These are phyloP conservation scores for Cenchrus americanus DNA, from an alignment of 176 grass and related monocot genomes.

Conservation along the genomic window DNA sequence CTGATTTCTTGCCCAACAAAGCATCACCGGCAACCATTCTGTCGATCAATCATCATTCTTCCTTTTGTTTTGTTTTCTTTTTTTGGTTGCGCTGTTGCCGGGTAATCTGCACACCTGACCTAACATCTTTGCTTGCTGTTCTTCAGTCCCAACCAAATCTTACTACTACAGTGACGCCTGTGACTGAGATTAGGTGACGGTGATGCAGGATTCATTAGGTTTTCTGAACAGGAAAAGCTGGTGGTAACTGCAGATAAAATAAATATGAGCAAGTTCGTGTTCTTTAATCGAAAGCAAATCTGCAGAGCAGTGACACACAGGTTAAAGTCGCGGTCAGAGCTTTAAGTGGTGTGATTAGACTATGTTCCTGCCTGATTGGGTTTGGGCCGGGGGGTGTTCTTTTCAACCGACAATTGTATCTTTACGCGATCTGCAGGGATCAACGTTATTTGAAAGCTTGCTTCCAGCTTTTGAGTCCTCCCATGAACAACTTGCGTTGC, in stretches of 20 bases:
- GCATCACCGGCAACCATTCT: conserved; percentile 29
- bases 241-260: neutral
- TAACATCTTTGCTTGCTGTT: conserved; percentile 29
- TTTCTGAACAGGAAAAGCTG: neutral
- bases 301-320: conserved; percentile 10
- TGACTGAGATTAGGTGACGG: conserved; percentile 3
- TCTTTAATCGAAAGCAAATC: conserved; percentile 46
- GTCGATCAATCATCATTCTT: too few relatives aligned
- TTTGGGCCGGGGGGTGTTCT: conserved; percentile 39
- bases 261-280: neutral
- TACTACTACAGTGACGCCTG: conserved; percentile 23
- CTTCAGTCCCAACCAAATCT: conserved; percentile 37
- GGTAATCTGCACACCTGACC: conserved; percentile 35
- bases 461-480: conserved; percentile 42
- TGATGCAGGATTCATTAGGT: neutral
- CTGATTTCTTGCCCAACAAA: conserved; percentile 12
- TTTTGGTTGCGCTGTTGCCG: neutral
- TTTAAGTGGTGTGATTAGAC: conserved; percentile 42
- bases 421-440: conserved; percentile 52
- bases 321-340: conserved; percentile 47
- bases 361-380: conserved; percentile 36
- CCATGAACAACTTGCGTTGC: conserved; percentile 8
- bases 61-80: neutral
- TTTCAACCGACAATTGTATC: conserved; percentile 63
- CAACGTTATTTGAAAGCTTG: conserved; percentile 50